Conservation (phyloP, 805 yeast species). For the Cyberlindnera euphorbiiphila region DNA sequence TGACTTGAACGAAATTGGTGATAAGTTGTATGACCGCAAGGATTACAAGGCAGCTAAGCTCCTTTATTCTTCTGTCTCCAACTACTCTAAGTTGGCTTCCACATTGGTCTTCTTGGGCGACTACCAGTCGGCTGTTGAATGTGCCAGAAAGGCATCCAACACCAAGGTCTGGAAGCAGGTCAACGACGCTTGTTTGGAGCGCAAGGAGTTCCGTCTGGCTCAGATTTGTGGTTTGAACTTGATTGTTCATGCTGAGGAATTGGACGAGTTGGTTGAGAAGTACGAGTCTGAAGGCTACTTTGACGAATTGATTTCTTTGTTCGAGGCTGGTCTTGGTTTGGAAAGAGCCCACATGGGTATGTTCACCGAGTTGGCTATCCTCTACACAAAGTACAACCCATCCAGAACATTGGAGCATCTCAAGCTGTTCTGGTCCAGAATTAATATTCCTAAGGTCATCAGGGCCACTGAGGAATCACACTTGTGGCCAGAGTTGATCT, state of each 20-base stretch:
- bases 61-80: slow-evolving; percentile 79
- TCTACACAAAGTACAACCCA: slow-evolving; percentile 88
- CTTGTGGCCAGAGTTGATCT: slow-evolving; percentile 93
- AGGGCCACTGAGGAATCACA: slow-evolving; percentile 92
- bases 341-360: slow-evolving; percentile 99
- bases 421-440: slow-evolving; percentile 96
- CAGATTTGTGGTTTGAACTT: slow-evolving; percentile 98
- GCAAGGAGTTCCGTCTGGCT: slow-evolving; percentile 92
- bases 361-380: slow-evolving; percentile 93
- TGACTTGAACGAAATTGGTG: slow-evolving; percentile 88
- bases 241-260: slow-evolving; percentile 96
- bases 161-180: slow-evolving; percentile 96
- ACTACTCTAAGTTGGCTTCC: slow-evolving; percentile 95
- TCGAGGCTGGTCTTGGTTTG: slow-evolving; percentile 92
- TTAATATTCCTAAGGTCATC: slow-evolving; percentile 95
- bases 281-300: slow-evolving; percentile 91
- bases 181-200: slow-evolving; percentile 91
- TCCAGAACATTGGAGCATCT: slow-evolving; percentile 92
- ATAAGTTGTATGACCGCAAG: slow-evolving; percentile 72
- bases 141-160: slow-evolving; percentile 97
- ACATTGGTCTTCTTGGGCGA: slow-evolving; percentile 89
- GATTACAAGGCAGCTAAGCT: slow-evolving; percentile 92
- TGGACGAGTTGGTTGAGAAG: slow-evolving; percentile 80
- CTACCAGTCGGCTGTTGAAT: slow-evolving; percentile 95
- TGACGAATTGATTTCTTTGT: slow-evolving; percentile 83